Base-by-base conservation (phyloP, 73 alveolate genomes). In the Paraurostyla sp. region DNA sequence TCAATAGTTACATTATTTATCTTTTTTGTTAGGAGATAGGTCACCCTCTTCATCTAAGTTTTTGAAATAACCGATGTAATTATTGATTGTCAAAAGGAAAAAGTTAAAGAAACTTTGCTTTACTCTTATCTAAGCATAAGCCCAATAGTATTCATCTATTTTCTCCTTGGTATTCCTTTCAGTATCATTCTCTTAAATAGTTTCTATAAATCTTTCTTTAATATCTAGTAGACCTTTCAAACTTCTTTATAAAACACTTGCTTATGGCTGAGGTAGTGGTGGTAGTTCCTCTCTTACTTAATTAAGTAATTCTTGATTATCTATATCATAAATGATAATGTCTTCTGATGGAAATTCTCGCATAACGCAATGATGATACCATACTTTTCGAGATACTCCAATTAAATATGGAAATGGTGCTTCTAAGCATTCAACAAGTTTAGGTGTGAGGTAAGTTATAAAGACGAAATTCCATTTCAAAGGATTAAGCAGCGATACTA, bases 331-430 rank as follows among this genome's bases (percentile, higher is more conserved):
- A 9, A 51, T 54, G 7, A 78, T 78, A n/a, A 78, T 52, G 9
- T 78, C 89, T 51, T 54, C 89, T 9, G n/a, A n/a, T 20, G 78
- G 78, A 20, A 78, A 40, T 43, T 78, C 89, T 52, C 89, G 18
- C 89, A 78, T 78, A 33, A 51, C 63, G 25, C 93, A 87, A 36
- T 75, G 42, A 6, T 87, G 81, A 6, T 75, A 49, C 89, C 89
- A 87, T 32, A 87, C 65, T 41, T 57, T 33, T 29, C 76, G 32
- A 18, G 85, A 25, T 11, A 75, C 78, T 0, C 93, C 93, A 7
- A 87, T 75, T 18, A 87, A 36, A 43, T 75, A 87, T 1, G 93
- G 93, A 32, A 87, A 50, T 18, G 93, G 93, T 0, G 93, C 89
- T 22, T 87, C 93, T 23, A 87, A 25, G 43, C 69, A 58, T 29